Conservation (phyloP, 768 basidiomycete species). For the Leccinum uliginosum region DNA sequence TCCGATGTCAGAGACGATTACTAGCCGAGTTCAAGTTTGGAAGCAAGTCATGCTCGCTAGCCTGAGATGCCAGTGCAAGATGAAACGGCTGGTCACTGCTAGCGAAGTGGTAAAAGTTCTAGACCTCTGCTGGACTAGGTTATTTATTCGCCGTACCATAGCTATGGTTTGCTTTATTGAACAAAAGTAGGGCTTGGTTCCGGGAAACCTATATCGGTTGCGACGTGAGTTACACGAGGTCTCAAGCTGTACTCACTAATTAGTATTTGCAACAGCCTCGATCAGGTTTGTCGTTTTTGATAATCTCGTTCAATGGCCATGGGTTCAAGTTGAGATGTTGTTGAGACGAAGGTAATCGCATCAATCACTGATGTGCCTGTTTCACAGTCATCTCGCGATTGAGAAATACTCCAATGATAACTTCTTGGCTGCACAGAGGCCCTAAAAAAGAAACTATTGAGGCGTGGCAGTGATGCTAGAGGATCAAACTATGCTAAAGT, state of each 20-base stretch:
- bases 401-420: conserved; percentile 4
- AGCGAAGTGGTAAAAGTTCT: neutral
- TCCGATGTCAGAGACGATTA: neutral
- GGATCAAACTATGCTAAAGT: conserved; percentile 37
- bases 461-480: conserved; percentile 28
- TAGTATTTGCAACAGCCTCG: conserved; percentile 17
- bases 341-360: conserved; percentile 12
- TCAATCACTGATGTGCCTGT: conserved; percentile 15
- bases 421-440: conserved; percentile 36
- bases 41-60: neutral
- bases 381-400: conserved; percentile 20
- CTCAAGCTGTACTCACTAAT: conserved; percentile 12
- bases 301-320: neutral
- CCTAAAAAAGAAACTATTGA: conserved; percentile 34
- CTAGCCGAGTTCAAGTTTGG: neutral
- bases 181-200: neutral
- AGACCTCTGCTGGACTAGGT: neutral
- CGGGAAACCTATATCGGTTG: conserved; percentile 7
- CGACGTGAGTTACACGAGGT: neutral
- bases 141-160: neutral
- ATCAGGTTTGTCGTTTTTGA: conserved; percentile 17
- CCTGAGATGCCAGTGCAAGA: too few species aligned
- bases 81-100: neutral
- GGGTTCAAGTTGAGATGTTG: neutral
- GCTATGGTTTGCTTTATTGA: neutral